Base-by-base conservation (phyloP, 345 rosid species). In the Linum usitatissimum region DNA sequence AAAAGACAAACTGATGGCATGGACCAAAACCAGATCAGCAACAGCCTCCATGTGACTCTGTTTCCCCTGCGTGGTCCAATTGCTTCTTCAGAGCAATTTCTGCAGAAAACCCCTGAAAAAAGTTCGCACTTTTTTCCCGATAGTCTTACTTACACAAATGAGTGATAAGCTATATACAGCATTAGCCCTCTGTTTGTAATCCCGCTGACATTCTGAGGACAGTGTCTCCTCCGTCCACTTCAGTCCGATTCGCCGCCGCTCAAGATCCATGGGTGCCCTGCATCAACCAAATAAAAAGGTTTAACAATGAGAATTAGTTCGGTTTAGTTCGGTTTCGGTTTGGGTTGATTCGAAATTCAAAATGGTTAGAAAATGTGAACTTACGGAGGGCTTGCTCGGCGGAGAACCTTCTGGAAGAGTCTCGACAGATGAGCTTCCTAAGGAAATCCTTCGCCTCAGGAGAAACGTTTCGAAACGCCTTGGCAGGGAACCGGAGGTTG, bases 221-320 rank as follows among this genome's bases (percentile, higher is more conserved):
- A 23, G 28, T 23, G 28, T 45, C 51, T 45, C 15, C 51, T 45
- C 38, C 7, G 17, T 10, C 49, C 13, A 9, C 55, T 36, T 36
- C 48, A 30, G 20, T 18, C 64, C 51, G 84, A 60, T 69, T 78
- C 86, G 45, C 86, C 86, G 55, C 69, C 82, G 58, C 70, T 74
- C 42, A 71, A 62, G 51, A 86, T 82, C 94, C 90, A 86, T 9
- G 81, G 83, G 57, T 79, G 90, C 69, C 80, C 90, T 86, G 85
- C 60, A 63, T 14, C 28, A 23, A 0, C 28, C 28, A 23, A 23
- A 23, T 56, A 34, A 28, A 42, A 19, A 21, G 14, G 28, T 38
- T 18, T 13, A 66, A 13, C 23, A 31, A 8, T 42, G 36, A 34
- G 38, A 34, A 34, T 34, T 34, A 4, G 38, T 45, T 45, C 51